Evolutionary conservation across 768 basidiomycete species (phyloP).

Genomic region (Calocybe cyanea): DNA sequence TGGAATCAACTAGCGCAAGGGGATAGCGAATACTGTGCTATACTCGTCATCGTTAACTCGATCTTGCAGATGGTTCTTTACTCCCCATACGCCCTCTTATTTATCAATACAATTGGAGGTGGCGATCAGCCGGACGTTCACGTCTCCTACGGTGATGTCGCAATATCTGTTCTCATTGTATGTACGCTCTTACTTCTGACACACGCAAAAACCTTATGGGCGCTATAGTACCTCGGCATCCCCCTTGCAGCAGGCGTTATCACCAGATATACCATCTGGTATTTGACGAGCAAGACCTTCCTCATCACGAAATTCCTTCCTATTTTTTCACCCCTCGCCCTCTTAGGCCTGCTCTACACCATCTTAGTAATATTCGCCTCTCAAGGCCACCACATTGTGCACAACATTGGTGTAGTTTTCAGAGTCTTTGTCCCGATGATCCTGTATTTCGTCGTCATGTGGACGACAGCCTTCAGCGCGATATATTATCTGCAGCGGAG

Average conservation of each 20-base stretch:
- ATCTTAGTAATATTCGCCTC: slow-evolving; percentile 74
- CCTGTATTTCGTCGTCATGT: slow-evolving; percentile 78
- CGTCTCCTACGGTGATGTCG: slow-evolving; percentile 55
- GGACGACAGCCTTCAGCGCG: slow-evolving; percentile 57
- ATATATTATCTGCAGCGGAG: slow-evolving; percentile 44
- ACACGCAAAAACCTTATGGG: too few relatives aligned
- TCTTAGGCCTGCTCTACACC: slow-evolving; percentile 79
- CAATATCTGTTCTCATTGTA: slow-evolving; percentile 69
- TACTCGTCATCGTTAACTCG: slow-evolving; percentile 79
- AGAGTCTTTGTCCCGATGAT: slow-evolving; percentile 78
- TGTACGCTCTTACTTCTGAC: slow-evolving; percentile 24
- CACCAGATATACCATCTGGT: slow-evolving; percentile 48
- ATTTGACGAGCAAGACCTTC: slow-evolving; percentile 39
- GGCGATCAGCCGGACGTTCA: slow-evolving; percentile 31
- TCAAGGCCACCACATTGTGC: slow-evolving; percentile 64
- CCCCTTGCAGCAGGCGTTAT: slow-evolving; percentile 71
- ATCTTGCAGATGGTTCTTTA: slow-evolving; percentile 75
- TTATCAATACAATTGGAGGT: slow-evolving; percentile 75
- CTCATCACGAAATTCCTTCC: slow-evolving; percentile 61
- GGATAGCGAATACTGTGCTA: slow-evolving; percentile 69
- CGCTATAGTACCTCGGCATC: slow-evolving; percentile 76
- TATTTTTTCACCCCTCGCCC: slow-evolving; percentile 61
- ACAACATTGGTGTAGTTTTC: too few relatives aligned
- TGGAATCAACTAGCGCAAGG: slow-evolving; percentile 73
- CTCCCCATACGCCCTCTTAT: slow-evolving; percentile 68